Base-by-base conservation (phyloP, 2,329 filamentous ascomycete species). In the Botryotinia convoluta region DNA sequence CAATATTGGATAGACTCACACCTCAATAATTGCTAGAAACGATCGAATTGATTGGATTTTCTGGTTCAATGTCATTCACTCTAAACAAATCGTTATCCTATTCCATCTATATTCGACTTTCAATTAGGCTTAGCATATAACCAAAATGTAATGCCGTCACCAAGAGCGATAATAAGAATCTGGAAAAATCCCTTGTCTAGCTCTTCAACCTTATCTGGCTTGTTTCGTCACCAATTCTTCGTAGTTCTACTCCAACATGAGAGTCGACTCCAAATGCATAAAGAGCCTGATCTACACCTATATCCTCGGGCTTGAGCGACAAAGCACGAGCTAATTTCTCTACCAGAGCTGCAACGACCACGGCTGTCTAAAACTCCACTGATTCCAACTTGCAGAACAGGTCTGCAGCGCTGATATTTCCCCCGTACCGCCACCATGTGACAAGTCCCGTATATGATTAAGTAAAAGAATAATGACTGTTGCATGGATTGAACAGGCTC, bases 121-220 rank as follows among this genome's bases (percentile, higher is more conserved):
- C 22, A 26, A 12, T 26, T n/a, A 0, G 8, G 4, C 10, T 51
- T n/a, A 0, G 26, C 7, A 51, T n/a, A 2, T 4, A 51, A n/a
- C 26, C 26, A 22, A n/a, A n/a, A n/a, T 14, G 12, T 14, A n/a
- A n/a, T n/a, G 12, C 48, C 26, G 1, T n/a, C 48, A 26, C 4
- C 5, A 7, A 51, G 26, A n/a, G 26, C 26, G 48, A n/a, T 4
- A 14, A n/a, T 4, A 14, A 14, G 48, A 51, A 51, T 22, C 44
- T 37, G 7, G 8, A 1, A 37, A 37, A 8, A 10, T 37, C 37
- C 1, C 37, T 37, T 37, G 37, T 37, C 37, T 37, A 10, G 37
- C 37, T 37, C 37, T 37, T 9, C 37, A 37, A 37, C 37, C 37
- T 37, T 10, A 37, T 37, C 37, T 37, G 37, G 37, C 37, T 37